These are phyloP conservation scores for Curvularia eragrostidis DNA, from an alignment of 2,329 filamentous ascomycete genomes.

Conservation along the genomic window DNA sequence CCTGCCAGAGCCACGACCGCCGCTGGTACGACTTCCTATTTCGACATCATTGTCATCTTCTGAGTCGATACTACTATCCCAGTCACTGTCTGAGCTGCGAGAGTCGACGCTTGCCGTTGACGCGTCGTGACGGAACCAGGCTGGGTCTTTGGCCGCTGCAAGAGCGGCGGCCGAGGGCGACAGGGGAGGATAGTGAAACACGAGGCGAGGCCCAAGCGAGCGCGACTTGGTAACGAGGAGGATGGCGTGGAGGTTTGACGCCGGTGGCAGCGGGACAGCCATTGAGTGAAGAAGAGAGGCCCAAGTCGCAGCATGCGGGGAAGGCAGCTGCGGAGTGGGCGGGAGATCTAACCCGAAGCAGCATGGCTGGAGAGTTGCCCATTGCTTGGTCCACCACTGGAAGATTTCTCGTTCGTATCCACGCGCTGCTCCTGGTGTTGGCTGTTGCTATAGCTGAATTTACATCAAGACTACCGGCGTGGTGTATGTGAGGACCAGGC, in stretches of 20 bases:
- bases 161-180: constrained; percentile 47
- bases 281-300: constrained; percentile 23
- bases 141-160: constrained; percentile 40
- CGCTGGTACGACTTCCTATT: constrained; percentile 44
- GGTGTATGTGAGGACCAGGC: neutral
- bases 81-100: constrained; percentile 45
- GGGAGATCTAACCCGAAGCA: constrained; percentile 29
- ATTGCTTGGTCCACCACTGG: no score
- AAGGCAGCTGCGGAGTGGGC: constrained; percentile 15
- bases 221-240: constrained; percentile 51
- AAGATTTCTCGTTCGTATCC: neutral
- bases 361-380: neutral
- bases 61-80: constrained; percentile 46
- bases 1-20: constrained; percentile 40
- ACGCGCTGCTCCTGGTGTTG: neutral
- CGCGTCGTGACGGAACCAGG: constrained; percentile 49
- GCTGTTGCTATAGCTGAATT: neutral
- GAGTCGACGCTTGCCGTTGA: constrained; percentile 46
- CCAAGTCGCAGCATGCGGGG: constrained; percentile 11
- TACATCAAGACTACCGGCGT: neutral
- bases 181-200: constrained; percentile 53
- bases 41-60: constrained; percentile 47
- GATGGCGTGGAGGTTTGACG: constrained; percentile 50
- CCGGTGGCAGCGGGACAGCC: constrained; percentile 43
- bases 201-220: constrained; percentile 49